Base-by-base conservation (phyloP, 768 basidiomycete genomes). In the Hypholoma fasciculare region DNA sequence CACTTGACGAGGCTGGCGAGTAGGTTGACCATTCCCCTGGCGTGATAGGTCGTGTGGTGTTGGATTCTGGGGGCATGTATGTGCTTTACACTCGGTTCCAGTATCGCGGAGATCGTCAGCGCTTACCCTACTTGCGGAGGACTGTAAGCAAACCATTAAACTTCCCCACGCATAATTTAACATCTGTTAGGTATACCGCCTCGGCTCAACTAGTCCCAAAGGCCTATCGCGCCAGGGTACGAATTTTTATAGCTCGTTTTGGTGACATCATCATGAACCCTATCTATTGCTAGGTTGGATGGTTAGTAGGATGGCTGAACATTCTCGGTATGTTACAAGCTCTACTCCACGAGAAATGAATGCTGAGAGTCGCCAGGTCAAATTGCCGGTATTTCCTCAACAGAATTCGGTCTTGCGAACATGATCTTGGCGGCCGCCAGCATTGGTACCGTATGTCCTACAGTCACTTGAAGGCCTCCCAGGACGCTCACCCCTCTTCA, bases 241-340 rank as follows among this genome's bases (percentile, higher is more conserved):
- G 72, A 65, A 37, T 37, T 49, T 38, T 38, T 49, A 5, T 30
- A 48, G 43, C 42, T 17, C 12, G 11, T 27, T 38, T 26, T 50
- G 34, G 26, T n/a, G 40, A 57, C 60, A 40, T 58, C 48, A 17
- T 61, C 57, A 50, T 53, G 8, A 39, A 20, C 13, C 12, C 30
- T 42, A 30, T 54, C 53, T 13, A 51, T 42, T 43, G 42, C 30
- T 46, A 86, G 83, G 79, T 90, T 37, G 89, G 88, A 27, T 90
- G 88, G 88, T 72, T 89, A 9, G 89, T 91, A 16, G 90, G 90
- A 49, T 92, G 90, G 90, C 78, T 94, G 44, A 94, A 94, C 67
- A 85, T 92, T 42, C 82, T 92, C 14, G 90, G 87, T 82, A 60
- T 17, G 74, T 67, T 17, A 37, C 26, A 38, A 20, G 50, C 43